A percentile compares a stretch with the other conserved stretches of the same genome.
These are phyloP conservation scores for Thalassiosira exigua DNA, from an alignment of 352 stramenopile genomes.

Conservation along the genomic window DNA sequence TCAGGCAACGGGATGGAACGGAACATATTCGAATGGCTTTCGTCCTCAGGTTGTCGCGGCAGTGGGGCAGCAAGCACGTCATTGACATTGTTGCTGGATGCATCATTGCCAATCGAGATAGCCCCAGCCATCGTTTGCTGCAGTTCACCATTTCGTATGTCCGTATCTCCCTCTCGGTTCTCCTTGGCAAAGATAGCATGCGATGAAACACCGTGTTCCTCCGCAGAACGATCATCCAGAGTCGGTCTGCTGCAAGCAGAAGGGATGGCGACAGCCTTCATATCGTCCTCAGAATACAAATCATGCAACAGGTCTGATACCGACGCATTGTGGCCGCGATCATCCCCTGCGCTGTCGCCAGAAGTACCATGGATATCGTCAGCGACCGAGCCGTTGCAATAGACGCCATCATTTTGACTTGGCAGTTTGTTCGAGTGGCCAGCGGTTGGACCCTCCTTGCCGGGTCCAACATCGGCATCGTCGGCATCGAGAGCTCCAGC, in stretches of 20 bases:
- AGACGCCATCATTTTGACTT: background rate
- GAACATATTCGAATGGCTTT: slow-evolving; percentile 20
- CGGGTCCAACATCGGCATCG: no score
- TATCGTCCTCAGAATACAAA: slow-evolving; percentile 28
- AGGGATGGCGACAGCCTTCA: background rate
- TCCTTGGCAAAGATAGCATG: no score
- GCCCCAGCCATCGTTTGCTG: no score
- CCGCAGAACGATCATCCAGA: background rate
- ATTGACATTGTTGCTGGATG: no score
- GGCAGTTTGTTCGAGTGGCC: background rate
- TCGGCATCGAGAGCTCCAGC: no score
- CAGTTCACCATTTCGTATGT: no score
- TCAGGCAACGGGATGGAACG: slow-evolving; percentile 45
- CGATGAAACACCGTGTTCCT: no score
- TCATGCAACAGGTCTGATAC: slow-evolving; percentile 20
- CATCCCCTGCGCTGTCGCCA: background rate
- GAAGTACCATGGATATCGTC: background rate
- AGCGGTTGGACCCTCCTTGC: background rate
- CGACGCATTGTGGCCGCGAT: slow-evolving; percentile 1
- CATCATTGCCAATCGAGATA: no score
- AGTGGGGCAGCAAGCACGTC: no score
- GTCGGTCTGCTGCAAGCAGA: background rate
- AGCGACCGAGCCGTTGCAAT: no score
- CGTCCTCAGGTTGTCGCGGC: no score
- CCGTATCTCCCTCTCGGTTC: no score